These are phyloP conservation scores for Saccharomycopsis guyanensis DNA, from an alignment of 805 yeast genomes.

Conservation along the genomic window DNA sequence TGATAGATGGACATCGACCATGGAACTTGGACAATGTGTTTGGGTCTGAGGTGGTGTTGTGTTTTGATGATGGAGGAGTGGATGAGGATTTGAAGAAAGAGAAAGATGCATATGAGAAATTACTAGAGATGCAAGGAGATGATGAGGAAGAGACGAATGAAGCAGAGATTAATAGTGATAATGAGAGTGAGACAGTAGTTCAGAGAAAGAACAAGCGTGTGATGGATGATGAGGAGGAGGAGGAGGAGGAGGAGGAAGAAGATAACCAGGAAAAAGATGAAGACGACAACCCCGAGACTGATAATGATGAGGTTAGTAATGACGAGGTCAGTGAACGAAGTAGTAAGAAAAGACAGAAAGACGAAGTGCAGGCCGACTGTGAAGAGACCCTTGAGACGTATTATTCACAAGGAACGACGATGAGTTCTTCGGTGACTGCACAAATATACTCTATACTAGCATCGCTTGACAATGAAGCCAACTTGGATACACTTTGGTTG, in stretches of 20 bases:
- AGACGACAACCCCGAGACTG: slow-evolving; percentile 26
- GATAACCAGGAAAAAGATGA: slow-evolving; percentile 27
- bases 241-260: slow-evolving; percentile 27
- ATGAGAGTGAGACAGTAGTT: slow-evolving; percentile 26
- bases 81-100: slow-evolving; percentile 51
- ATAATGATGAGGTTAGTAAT: slow-evolving; percentile 20
- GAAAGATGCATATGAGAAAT: slow-evolving; percentile 50
- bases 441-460: slow-evolving; percentile 76
- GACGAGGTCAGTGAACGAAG: slow-evolving; percentile 23
- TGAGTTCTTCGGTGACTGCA: slow-evolving; percentile 66
- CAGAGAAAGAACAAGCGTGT: slow-evolving; percentile 21
- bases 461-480: slow-evolving; percentile 60
- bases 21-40: slow-evolving; percentile 93
- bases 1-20: slow-evolving; percentile 90
- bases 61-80: slow-evolving; percentile 82
- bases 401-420: slow-evolving; percentile 76
- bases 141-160: slow-evolving; percentile 32
- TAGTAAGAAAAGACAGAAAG: slow-evolving; percentile 35
- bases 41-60: slow-evolving; percentile 68
- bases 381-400: slow-evolving; percentile 63
- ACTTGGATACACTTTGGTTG: slow-evolving; percentile 66
- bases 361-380: slow-evolving; percentile 33
- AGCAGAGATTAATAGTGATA: slow-evolving; percentile 33
- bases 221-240: slow-evolving; percentile 33
- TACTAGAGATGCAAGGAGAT: slow-evolving; percentile 38